Evolutionary conservation across 352 stramenopile species (phyloP), one percentile per base, ranked within the genome.

Genomic region (Pythium coloratum): DNA sequence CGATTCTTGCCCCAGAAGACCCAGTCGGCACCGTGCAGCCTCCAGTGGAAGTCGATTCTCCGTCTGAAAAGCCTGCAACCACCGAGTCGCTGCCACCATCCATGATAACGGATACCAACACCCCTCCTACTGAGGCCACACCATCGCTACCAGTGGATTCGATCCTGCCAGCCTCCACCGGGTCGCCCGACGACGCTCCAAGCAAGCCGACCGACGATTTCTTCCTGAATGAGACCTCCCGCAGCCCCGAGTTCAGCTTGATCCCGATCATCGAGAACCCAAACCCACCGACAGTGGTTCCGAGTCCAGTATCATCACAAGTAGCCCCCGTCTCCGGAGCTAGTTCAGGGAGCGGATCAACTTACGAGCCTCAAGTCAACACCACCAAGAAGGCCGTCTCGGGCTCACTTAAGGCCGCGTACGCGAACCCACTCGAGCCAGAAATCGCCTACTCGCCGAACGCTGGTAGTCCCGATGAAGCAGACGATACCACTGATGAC

Each of bases 201-300:
- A 46, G 38, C 38, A 46, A 46, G 38, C 38, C 38, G 8, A 46
- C 38, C 2, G 38, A 46, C 38, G 38, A 46, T 18, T 46, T 18
- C 13, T 46, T 46, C 38, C 38, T 46, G 8, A 46, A 46, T 18
- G 38, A 46, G 13, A 18, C 38, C 38, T 46, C 38, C 13, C 38
- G 13, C 13, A 64, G 58, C 30, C 30, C 59, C 49, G 59, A 65
- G 33, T 57, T 65, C 49, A 50, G 46, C 32, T 50, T 65, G 9
- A 65, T 65, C 26, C 59, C 59, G 33, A n/a, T 65, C 33, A 47
- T 65, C 18, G 36, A 20, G 9, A 51, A 26, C 18, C 26, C 44
- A 6, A 3, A 58, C 6, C 24, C 3, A 20, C 51, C 51, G 20
- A 24, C 20, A 46, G 38, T 18, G 2, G 13, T 50, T 49, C 2